phyloP scores from a whole-genome alignment of 495 filamentous ascomycete genomes.

The Friedmanniomyces endolithicus region DNA sequence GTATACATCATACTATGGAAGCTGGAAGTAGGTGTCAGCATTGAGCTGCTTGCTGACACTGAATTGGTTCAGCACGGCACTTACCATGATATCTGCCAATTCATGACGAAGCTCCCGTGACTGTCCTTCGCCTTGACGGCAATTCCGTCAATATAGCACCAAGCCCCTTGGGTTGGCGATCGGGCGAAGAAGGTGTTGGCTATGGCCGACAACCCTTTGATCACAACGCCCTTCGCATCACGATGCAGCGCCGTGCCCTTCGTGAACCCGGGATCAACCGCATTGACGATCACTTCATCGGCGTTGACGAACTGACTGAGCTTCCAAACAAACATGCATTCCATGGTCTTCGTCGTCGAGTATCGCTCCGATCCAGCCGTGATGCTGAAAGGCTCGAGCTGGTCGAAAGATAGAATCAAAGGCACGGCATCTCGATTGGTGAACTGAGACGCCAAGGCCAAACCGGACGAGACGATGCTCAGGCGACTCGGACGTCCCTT shows the following conservation, averaged over 20 bases:
- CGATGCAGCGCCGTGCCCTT: conserved; percentile 5
- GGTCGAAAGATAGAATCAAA: conserved; percentile 36
- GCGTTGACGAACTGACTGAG: conserved; percentile 32
- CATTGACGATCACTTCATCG: conserved; percentile 38
- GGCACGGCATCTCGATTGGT: conserved; percentile 23
- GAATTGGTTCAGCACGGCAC: not conserved
- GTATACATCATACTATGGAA: not conserved
- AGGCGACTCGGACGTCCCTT: conserved; percentile 28
- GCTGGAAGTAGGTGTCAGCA: not conserved
- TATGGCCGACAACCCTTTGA: not conserved
- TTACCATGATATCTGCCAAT: conserved; percentile 8
- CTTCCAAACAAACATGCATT: conserved; percentile 33
- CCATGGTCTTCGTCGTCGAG: conserved; percentile 33
- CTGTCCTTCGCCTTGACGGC: conserved; percentile 1
- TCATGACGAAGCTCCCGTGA: conserved; percentile 8
- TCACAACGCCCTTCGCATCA: not conserved
- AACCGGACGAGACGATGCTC: conserved; percentile 32
- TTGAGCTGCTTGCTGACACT: not conserved
- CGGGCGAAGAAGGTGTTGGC: not conserved
- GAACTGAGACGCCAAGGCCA: conserved; percentile 30
- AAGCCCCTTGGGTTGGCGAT: not conserved
- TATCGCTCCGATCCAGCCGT: conserved; percentile 22
- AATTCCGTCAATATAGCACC: conserved; percentile 9
- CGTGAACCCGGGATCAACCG: conserved; percentile 33
- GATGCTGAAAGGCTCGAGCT: conserved; percentile 25